Evolutionary conservation across 768 basidiomycete genomes (phyloP).

Genomic region (Phlegmacium glaucopus): DNA sequence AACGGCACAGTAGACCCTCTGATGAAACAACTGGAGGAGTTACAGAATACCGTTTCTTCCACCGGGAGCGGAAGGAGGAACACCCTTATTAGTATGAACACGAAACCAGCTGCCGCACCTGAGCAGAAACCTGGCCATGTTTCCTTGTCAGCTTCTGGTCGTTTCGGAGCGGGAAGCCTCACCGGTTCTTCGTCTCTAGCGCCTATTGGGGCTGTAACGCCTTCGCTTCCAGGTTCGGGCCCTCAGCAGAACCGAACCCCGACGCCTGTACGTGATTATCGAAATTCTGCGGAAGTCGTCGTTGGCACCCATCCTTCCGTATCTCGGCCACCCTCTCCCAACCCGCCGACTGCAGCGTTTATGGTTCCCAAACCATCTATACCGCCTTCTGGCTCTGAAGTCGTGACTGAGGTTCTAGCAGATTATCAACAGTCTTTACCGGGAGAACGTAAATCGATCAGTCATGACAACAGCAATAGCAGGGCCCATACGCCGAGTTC

Average conservation of each 20-base stretch:
- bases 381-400: constrained; percentile 43
- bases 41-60: constrained; percentile 45
- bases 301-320: constrained; percentile 72
- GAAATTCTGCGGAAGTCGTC: constrained; percentile 70
- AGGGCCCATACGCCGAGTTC: constrained; percentile 17
- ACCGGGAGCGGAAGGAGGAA: constrained; percentile 47
- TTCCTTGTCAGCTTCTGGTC: constrained; percentile 17
- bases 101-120: constrained; percentile 17
- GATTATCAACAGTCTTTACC: constrained; percentile 86
- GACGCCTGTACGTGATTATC: constrained; percentile 56
- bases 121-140: constrained; percentile 23
- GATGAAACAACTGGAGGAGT: constrained; percentile 60
- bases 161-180: constrained; percentile 13
- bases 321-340: constrained; percentile 76
- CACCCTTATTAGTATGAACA: constrained; percentile 31
- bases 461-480: constrained; percentile 48
- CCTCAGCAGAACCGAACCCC: constrained; percentile 22
- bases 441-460: constrained; percentile 69
- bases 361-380: constrained; percentile 60
- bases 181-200: constrained; percentile 30
- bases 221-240: constrained; percentile 19
- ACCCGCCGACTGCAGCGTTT: constrained; percentile 67
- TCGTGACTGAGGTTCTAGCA: constrained; percentile 68
- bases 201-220: constrained; percentile 25
- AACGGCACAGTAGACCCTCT: constrained; percentile 52